Percentiles rank a stretch among this genome's conserved stretches.
phyloP scores from a whole-genome alignment of 2,329 filamentous ascomycete genomes.

The Nemania bipapillata region DNA sequence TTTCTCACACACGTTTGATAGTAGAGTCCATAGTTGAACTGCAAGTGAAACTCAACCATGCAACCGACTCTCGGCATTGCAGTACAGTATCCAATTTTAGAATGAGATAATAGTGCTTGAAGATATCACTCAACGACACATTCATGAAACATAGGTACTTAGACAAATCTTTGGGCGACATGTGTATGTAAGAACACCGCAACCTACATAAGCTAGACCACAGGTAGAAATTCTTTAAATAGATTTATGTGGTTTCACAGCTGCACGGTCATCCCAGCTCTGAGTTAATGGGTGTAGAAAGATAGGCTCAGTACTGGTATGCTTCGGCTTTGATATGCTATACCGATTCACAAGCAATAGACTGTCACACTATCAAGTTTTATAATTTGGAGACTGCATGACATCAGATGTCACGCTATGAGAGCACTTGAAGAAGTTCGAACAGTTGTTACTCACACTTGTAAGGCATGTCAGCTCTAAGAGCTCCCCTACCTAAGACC shows the following conservation, averaged over 20 bases:
- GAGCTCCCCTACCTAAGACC: slow-evolving; percentile 9
- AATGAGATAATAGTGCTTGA: not conserved
- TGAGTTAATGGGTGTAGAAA: slow-evolving; percentile 6
- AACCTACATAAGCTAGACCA: not conserved
- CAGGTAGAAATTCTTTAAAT: slow-evolving; percentile 19
- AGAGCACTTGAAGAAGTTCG: not conserved
- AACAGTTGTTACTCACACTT: not conserved
- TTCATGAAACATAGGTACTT: slow-evolving; percentile 21
- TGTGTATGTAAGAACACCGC: slow-evolving; percentile 12
- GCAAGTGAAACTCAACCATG: slow-evolving; percentile 15
- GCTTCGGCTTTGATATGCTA: not conserved
- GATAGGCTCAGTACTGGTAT: not conserved
- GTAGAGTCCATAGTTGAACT: not conserved
- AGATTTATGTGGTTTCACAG: slow-evolving; percentile 26
- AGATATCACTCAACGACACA: slow-evolving; percentile 7
- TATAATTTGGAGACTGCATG: not conserved
- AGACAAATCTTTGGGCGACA: not conserved
- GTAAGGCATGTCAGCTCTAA: slow-evolving; percentile 7
- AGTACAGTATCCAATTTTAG: slow-evolving; percentile 7
- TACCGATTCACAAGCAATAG: not conserved
- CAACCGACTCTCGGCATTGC: not conserved
- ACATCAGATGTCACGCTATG: not conserved
- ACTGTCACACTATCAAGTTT: not conserved
- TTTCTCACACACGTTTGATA: slow-evolving; percentile 5
- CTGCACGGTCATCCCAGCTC: not conserved